These are phyloP conservation scores for Neonectria hederae DNA, from an alignment of 2,329 filamentous ascomycete species.

Conservation along the genomic window DNA sequence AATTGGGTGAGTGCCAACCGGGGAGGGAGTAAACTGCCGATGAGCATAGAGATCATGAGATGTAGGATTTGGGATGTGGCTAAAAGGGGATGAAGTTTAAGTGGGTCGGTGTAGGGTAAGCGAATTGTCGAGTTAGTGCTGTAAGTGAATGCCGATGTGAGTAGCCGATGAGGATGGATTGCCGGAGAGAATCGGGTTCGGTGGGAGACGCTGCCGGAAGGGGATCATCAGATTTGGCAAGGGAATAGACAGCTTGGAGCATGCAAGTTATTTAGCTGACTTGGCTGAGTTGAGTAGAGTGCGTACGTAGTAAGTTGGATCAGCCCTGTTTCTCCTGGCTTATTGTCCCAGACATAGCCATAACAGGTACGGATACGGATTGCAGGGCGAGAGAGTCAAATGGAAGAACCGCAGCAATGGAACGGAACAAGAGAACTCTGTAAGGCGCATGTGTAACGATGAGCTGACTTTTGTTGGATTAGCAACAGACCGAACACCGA, in stretches of 20 bases:
- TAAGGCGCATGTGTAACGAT: conserved; percentile 31
- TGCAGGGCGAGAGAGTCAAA: not conserved
- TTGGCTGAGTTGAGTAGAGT: not conserved
- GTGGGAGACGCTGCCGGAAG: conserved; percentile 6
- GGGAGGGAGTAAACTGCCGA: conserved; percentile 14
- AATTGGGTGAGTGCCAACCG: conserved; percentile 12
- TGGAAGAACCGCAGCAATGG: conserved; percentile 4
- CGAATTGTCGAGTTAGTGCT: not conserved
- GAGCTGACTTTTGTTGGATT: conserved; percentile 38
- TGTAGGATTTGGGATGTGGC: conserved; percentile 13
- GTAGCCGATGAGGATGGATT: conserved; percentile 19
- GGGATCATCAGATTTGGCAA: conserved; percentile 2
- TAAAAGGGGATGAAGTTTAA: not conserved
- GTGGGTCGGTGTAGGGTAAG: conserved; percentile 10
- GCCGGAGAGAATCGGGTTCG: conserved; percentile 38
- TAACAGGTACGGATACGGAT: not conserved
- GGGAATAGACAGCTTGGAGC: not conserved
- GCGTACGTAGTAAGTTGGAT: not conserved
- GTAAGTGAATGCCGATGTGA: not conserved
- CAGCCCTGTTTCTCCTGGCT: conserved; percentile 3
- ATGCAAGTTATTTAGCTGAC: conserved; percentile 22
- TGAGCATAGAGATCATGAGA: conserved; percentile 19
- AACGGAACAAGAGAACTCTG: conserved; percentile 27
- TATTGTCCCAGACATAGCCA: not conserved
- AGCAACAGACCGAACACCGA: conserved; percentile 24